Conservation (phyloP, 192 early-diverging fungal genomes). For the Coemansia sp. region DNA sequence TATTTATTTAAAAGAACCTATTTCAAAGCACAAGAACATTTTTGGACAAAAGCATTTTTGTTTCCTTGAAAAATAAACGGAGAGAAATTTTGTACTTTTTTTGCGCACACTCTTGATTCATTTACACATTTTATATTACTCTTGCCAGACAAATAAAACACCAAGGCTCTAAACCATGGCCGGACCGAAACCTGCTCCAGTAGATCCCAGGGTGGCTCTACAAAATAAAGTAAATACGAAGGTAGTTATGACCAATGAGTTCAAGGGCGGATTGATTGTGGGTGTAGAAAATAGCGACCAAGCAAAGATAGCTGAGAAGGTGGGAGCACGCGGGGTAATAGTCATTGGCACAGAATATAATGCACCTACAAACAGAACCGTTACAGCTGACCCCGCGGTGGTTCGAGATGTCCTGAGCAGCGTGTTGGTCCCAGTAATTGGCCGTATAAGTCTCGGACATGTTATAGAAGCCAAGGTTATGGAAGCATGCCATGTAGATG, state of each 20-base stretch:
- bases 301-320: constrained; percentile 7
- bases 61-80: too few species aligned
- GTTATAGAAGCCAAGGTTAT: neutral
- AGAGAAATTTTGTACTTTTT: too few species aligned
- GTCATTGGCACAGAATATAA: neutral
- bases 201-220: too few species aligned
- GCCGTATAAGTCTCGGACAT: neutral
- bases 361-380: too few species aligned
- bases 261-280: constrained; percentile 4
- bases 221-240: neutral
- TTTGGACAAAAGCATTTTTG: too few species aligned
- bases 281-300: constrained; percentile 5
- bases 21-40: too few species aligned
- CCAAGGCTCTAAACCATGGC: neutral
- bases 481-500: neutral
- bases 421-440: neutral
- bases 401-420: neutral
- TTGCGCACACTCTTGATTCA: too few species aligned
- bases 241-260: neutral
- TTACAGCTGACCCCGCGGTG: neutral
- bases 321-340: neutral
- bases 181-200: neutral
- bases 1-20: too few species aligned
- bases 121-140: too few species aligned
- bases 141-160: too few species aligned